Conservation (phyloP, 1,139 yeast species). For the Debaryomyces nepalensis region DNA sequence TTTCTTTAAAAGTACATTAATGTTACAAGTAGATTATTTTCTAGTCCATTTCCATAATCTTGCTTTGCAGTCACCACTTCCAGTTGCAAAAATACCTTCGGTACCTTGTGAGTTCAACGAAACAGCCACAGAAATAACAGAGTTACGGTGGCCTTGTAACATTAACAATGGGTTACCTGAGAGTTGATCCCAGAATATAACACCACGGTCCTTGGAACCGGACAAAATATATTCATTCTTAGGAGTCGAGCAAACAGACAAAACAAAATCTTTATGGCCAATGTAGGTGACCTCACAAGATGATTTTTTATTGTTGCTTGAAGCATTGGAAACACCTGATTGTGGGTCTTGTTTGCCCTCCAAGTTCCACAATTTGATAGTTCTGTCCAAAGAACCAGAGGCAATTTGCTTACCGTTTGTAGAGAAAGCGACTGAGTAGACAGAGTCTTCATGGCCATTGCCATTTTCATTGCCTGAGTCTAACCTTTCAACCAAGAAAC, state of each 20-base stretch:
- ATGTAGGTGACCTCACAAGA: slow-evolving; percentile 90
- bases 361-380: slow-evolving; percentile 94
- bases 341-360: slow-evolving; percentile 58
- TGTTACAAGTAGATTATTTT: slow-evolving; percentile 15
- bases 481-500: slow-evolving; percentile 88
- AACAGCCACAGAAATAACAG: slow-evolving; percentile 94
- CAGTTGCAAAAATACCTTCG: slow-evolving; percentile 90
- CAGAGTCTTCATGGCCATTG: slow-evolving; percentile 96
- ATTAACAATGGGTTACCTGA: slow-evolving; percentile 92
- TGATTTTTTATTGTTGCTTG: slow-evolving; percentile 44
- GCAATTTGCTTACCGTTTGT: slow-evolving; percentile 92
- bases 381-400: slow-evolving; percentile 93
- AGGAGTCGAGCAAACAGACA: slow-evolving; percentile 93
- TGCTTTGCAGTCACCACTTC: slow-evolving; percentile 97
- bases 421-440: slow-evolving; percentile 92
- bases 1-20: slow-evolving; percentile 3
- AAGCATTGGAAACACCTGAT: slow-evolving; percentile 29
- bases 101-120: slow-evolving; percentile 72
- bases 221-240: slow-evolving; percentile 90
- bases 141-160: slow-evolving; percentile 97
- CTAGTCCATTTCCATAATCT: slow-evolving; percentile 86
- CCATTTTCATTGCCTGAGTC: slow-evolving; percentile 87
- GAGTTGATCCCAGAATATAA: slow-evolving; percentile 93
- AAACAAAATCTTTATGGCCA: slow-evolving; percentile 95
- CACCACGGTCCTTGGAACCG: slow-evolving; percentile 97